Evolutionary conservation across 1,284 basidiomycete genomes (phyloP).

Genomic region (Cutaneotrichosporon sp.): DNA sequence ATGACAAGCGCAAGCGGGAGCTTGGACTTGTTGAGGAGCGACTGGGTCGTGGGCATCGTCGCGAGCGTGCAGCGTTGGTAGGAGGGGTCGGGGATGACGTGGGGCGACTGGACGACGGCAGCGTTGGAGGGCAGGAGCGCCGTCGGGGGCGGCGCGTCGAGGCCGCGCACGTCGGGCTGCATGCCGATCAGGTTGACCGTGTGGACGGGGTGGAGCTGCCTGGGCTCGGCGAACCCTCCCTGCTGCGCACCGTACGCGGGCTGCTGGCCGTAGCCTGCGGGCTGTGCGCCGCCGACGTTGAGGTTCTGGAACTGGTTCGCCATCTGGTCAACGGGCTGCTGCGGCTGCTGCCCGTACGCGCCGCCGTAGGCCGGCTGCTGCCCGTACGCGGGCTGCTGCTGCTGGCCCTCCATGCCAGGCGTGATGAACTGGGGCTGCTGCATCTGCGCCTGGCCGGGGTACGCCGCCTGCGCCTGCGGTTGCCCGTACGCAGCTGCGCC

Average conservation of each 20-base stretch:
- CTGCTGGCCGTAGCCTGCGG: slow-evolving; percentile 20
- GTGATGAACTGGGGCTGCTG: slow-evolving; percentile 71
- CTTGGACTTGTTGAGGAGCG: slow-evolving; percentile 88
- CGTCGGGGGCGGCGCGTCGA: slow-evolving; percentile 79
- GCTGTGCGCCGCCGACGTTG: slow-evolving; percentile 66
- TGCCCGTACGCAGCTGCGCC: slow-evolving; percentile 18
- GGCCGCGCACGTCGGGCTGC: slow-evolving; percentile 83
- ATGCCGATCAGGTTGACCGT: slow-evolving; percentile 86
- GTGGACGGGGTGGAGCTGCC: slow-evolving; percentile 61
- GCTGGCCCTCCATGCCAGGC: slow-evolving; percentile 65
- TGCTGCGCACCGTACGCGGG: slow-evolving; percentile 11
- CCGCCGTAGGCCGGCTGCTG: slow-evolving; percentile 26
- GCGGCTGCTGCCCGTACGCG: slow-evolving; percentile 45
- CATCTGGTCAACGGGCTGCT: slow-evolving; percentile 63
- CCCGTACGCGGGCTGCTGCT: slow-evolving; percentile 38
- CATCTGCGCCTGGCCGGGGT: slow-evolving; percentile 47
- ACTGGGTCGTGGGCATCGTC: slow-evolving; percentile 88
- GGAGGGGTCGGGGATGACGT: slow-evolving; percentile 81
- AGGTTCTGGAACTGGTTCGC: slow-evolving; percentile 84
- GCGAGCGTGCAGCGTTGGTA: slow-evolving; percentile 94
- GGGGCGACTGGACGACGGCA: slow-evolving; percentile 75
- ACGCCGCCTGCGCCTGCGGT: slow-evolving; percentile 49
- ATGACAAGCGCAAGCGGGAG: slow-evolving; percentile 88
- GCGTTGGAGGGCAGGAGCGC: slow-evolving; percentile 83
- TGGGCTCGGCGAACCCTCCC: slow-evolving; percentile 27